Evolutionary conservation across 202 grass and related monocot genomes (phyloP), one percentile per base, ranked within the genome.

Genomic region (Dendrocalamus latiflorus): DNA sequence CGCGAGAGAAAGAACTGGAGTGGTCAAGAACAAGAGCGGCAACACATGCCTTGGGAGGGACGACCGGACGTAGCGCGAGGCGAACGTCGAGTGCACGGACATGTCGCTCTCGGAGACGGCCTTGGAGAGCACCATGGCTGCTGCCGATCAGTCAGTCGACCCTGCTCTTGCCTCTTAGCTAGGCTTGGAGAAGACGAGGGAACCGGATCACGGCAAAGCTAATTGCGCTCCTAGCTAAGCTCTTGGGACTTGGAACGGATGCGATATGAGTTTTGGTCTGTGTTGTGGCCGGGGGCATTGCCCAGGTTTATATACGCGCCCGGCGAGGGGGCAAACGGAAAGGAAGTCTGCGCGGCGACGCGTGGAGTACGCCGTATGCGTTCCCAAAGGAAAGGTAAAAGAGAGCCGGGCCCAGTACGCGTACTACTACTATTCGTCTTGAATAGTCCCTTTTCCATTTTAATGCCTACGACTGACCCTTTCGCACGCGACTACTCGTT

Each of bases 61-160:
- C 15, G 85, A 33, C 11, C 88, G 88, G 63, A 91, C 93, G 53
- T 95, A 92, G 87, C 88, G 93, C 42, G 93, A 95, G 33, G 90
- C 93, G 75, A 95, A 95, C 9, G 90, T 95, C 20, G 93, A 95
- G 82, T 95, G 93, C 36, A 95, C 88, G 8, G 93, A 95, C 38
- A 90, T 51, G 51, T 95, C 90, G 22, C 60, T 86, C 65, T 95
- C 90, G 26, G 90, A 95, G 59, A 84, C 59, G 41, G 86, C 54
- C 76, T 79, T 95, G 61, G 88, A 79, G 73, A 95, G 88, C 80
- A 85, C 90, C 93, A 95, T 95, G 48, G 51, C 28, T 76, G 57
- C 17, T 50, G 6, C 20, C 49, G 51, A 48, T 5, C 54, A 36
- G 48, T 28, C 37, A 41, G 25, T 12, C 56, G 21, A 37, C 65